phyloP scores from a whole-genome alignment of 805 yeast genomes.

The Yarrowia bubula region DNA sequence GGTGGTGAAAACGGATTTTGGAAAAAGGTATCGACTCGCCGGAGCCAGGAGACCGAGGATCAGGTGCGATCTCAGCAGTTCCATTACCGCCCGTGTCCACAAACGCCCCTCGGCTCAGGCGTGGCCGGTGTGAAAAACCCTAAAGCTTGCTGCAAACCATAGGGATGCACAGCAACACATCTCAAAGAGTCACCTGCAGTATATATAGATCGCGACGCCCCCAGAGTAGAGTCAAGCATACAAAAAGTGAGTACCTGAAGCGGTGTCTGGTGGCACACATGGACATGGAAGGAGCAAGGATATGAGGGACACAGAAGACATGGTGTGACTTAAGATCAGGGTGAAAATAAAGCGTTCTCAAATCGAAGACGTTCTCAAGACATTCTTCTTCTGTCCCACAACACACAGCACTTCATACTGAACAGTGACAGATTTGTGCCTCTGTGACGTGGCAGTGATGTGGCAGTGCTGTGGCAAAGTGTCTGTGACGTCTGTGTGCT shows the following conservation, averaged over 20 bases:
- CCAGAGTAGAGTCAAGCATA: neutral
- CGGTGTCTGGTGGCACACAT: neutral
- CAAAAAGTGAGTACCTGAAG: constrained; percentile 9
- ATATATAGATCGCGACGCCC: constrained; percentile 21
- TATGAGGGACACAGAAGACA: neutral
- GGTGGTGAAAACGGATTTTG: neutral
- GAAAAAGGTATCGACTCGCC: neutral
- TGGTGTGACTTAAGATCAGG: neutral
- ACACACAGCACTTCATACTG: neutral
- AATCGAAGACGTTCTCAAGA: too few relatives aligned
- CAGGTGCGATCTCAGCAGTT: neutral
- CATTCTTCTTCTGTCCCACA: too few relatives aligned
- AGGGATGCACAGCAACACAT: constrained; percentile 21
- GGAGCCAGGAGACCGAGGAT: neutral
- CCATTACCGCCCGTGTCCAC: too few relatives aligned
- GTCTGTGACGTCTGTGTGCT: neutral
- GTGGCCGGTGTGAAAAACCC: constrained; percentile 23
- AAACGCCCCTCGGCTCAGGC: constrained; percentile 11
- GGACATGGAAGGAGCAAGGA: neutral
- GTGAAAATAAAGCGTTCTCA: too few relatives aligned
- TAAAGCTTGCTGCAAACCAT: constrained; percentile 20
- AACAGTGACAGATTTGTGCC: neutral
- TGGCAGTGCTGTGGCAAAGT: neutral
- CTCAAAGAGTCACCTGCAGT: constrained; percentile 16
- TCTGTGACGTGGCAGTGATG: neutral